Evolutionary conservation across 73 alveolate genomes (phyloP), one percentile per base, ranked within the genome.

Genomic region (Diophrys appendiculata): DNA sequence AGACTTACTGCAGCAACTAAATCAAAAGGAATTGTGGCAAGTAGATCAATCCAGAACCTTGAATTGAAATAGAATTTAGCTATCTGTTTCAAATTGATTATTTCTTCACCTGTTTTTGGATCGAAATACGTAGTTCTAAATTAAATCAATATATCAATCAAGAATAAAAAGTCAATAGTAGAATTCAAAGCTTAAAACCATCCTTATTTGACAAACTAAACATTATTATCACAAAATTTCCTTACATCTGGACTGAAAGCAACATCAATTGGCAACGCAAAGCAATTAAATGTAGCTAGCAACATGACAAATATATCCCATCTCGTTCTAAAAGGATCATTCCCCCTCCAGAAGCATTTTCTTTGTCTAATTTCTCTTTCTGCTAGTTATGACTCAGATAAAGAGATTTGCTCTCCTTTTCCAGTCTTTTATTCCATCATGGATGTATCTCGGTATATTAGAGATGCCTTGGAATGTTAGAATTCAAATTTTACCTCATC

Each of bases 101-200:
- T 33, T 53, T 86, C 94, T 0, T 73, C 83, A 2, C 90, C 90
- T n/a, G 87, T 73, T 1, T 29, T 26, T 52, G 69, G 55, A 32
- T 86, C 76, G 43, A 73, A 2, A 55, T 60, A 80, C 25, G 94
- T 72, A 23, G 94, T 68, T 29, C 89, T 53, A 52, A 86, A 80
- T 1, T 72, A 76, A 31, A 86, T 53, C 0, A 74, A 28, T 52
- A 86, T 86, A 54, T 86, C 94, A 26, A 86, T 52, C 27, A 86
- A 23, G 72, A 80, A 86, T 56, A 78, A 52, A 52, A 86, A 56
- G 34, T 86, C 94, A 32, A 86, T 77, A 23, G 67, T 2, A 43
- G 79, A 32, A 30, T 88, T 77, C 25, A 86, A 28, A 0, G 72
- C 52, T 2, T 33, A 27, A 13, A 77, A 18, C 11, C 54, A 2